phyloP scores from a whole-genome alignment of 148 eudicot species.

The Rhododendron henanense region DNA sequence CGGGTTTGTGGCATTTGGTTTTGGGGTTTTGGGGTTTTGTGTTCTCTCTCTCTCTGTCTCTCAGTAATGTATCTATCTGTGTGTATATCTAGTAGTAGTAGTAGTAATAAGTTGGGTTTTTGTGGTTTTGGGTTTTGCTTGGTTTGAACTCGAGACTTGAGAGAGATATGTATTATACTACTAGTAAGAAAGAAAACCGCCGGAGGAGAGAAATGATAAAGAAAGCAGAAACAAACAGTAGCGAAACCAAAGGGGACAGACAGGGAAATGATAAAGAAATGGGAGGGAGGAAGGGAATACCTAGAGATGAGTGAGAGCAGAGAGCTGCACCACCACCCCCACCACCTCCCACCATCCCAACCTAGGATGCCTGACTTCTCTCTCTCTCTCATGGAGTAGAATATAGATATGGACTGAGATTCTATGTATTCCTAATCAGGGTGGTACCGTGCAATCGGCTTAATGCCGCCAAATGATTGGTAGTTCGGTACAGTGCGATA shows the following conservation, averaged over 20 bases:
- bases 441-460: background rate
- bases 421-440: background rate
- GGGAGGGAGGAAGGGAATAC: conserved; percentile 1
- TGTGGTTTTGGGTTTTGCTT: conserved; percentile 23
- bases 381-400: background rate
- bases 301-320: background rate
- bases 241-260: background rate
- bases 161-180: background rate
- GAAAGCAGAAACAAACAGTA: background rate
- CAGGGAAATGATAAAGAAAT: conserved; percentile 3
- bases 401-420: background rate
- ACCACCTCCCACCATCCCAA: background rate
- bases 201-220: background rate
- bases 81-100: conserved; percentile 21
- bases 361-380: background rate
- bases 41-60: background rate
- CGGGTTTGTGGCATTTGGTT: conserved; percentile 41
- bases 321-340: conserved; percentile 1
- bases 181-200: background rate
- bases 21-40: conserved; percentile 9
- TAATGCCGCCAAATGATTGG: background rate
- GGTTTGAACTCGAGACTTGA: conserved; percentile 33
- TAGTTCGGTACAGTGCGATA: no score
- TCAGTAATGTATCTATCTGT: background rate
- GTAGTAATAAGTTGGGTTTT: background rate